phyloP scores from a whole-genome alignment of 1,284 basidiomycete species.

The Malassezia equina region DNA sequence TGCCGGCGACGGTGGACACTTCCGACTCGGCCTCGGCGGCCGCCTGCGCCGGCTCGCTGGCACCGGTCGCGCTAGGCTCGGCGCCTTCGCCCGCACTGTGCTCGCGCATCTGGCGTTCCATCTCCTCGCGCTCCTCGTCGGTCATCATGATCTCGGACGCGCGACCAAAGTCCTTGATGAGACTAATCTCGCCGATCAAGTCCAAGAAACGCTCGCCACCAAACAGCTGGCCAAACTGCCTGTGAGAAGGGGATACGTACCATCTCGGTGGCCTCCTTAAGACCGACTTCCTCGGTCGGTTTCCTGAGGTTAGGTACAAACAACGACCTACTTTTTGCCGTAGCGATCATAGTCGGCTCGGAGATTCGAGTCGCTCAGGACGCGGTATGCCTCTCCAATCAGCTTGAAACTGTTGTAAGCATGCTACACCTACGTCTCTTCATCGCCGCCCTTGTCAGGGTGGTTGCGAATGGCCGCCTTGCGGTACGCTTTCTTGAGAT shows the following conservation, averaged over 20 bases:
- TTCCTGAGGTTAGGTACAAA: constrained; percentile 19
- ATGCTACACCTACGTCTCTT: constrained; percentile 24
- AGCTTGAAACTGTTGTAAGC: constrained; percentile 19
- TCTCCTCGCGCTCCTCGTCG: constrained; percentile 80
- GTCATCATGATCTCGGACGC: constrained; percentile 53
- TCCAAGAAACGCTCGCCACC: constrained; percentile 47
- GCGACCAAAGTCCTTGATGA: constrained; percentile 48
- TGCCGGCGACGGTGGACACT: constrained; percentile 24
- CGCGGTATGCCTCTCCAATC: constrained; percentile 56
- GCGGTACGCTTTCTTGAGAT: constrained; percentile 88
- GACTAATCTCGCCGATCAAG: constrained; percentile 47
- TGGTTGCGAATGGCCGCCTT: constrained; percentile 84
- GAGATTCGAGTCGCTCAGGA: constrained; percentile 57
- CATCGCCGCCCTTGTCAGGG: constrained; percentile 47
- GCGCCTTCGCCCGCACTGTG: constrained; percentile 21
- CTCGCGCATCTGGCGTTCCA: constrained; percentile 61
- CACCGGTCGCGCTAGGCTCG: constrained; percentile 14
- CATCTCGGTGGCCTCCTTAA: constrained; percentile 48
- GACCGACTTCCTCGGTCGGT: constrained; percentile 45
- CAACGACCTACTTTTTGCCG: constrained; percentile 68
- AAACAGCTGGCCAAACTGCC: constrained; percentile 44
- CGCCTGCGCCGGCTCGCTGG: constrained; percentile 20
- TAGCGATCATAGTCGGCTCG: constrained; percentile 90
- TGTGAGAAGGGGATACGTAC: constrained; percentile 5
- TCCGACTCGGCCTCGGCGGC: constrained; percentile 22